Conservation (phyloP, 352 stramenopile genomes). For the Phytophthora litchii region DNA sequence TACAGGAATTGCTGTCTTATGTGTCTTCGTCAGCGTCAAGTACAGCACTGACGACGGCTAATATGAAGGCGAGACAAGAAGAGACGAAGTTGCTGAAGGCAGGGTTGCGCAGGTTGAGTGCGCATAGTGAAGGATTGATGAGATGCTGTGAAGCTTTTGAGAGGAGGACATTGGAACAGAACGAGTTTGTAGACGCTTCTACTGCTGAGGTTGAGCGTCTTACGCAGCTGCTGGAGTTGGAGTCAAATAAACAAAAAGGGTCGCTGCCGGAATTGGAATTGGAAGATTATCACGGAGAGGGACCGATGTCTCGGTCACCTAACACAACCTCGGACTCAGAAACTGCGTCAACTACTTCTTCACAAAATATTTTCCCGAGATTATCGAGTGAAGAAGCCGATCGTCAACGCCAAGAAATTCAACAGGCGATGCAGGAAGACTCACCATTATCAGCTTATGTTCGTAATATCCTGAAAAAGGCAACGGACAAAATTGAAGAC, state of each 20-base stretch:
- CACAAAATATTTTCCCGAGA: constrained; percentile 42
- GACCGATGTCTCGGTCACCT: constrained; percentile 23
- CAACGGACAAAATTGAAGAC: constrained; percentile 82
- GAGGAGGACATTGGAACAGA: constrained; percentile 45
- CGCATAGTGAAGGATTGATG: constrained; percentile 59
- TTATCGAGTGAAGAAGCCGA: constrained; percentile 39
- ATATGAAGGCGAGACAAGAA: constrained; percentile 52
- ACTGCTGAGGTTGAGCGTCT: constrained; percentile 54
- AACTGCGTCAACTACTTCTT: constrained; percentile 40
- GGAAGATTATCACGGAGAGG: constrained; percentile 30
- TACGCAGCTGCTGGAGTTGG: constrained; percentile 36
- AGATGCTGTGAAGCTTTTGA: constrained; percentile 55
- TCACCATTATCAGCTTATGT: constrained; percentile 81
- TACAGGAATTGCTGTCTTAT: constrained; percentile 66
- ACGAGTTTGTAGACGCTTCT: constrained; percentile 48
- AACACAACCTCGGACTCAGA: constrained; percentile 37
- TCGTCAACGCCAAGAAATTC: constrained; percentile 42
- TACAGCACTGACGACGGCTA: constrained; percentile 39
- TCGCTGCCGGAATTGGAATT: constrained; percentile 29
- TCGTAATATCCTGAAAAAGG: constrained; percentile 72
- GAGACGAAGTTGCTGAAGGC: constrained; percentile 62
- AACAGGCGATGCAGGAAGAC: constrained; percentile 52
- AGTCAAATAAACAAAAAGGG: constrained; percentile 28
- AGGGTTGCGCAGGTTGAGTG: constrained; percentile 43
- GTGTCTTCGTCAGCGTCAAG: constrained; percentile 29